Evolutionary conservation across 345 rosid species (phyloP).

Genomic region (Turritis glabra): DNA sequence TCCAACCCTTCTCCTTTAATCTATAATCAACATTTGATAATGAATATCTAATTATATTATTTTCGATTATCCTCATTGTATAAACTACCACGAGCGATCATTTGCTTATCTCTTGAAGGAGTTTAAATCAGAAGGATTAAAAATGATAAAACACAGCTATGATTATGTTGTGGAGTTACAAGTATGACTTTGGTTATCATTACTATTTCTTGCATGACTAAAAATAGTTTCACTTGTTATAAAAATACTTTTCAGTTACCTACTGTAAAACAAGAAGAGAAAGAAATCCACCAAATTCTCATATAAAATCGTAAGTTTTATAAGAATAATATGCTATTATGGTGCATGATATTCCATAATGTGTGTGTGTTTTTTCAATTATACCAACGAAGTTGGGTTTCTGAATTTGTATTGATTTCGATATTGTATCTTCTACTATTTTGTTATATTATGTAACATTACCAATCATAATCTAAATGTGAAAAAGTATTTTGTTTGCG

Average conservation of each 20-base stretch:
- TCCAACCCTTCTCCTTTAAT: not conserved
- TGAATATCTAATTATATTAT: conserved; percentile 16
- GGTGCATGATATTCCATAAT: no score
- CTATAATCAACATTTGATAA: conserved; percentile 14
- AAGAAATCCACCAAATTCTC: no score
- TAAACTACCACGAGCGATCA: conserved; percentile 16
- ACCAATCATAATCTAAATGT: not conserved
- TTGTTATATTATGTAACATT: not conserved
- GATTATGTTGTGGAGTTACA: conserved; percentile 25
- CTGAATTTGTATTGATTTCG: not conserved
- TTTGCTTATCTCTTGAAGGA: conserved; percentile 24
- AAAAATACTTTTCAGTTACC: not conserved
- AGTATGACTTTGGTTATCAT: conserved; percentile 29
- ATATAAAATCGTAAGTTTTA: no score
- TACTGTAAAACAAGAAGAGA: not conserved
- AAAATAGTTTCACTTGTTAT: not conserved
- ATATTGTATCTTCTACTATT: not conserved
- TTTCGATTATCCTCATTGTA: not conserved
- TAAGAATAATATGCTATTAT: no score
- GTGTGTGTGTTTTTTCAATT: no score
- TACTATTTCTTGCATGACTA: conserved; percentile 13
- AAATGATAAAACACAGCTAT: conserved; percentile 9
- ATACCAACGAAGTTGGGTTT: not conserved
- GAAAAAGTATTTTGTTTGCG: conserved; percentile 19
- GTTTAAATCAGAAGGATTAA: not conserved